Evolutionary conservation across 2,329 filamentous ascomycete genomes (phyloP), one percentile per base, ranked within the genome.

Genomic region (Calonectria ilicicola): DNA sequence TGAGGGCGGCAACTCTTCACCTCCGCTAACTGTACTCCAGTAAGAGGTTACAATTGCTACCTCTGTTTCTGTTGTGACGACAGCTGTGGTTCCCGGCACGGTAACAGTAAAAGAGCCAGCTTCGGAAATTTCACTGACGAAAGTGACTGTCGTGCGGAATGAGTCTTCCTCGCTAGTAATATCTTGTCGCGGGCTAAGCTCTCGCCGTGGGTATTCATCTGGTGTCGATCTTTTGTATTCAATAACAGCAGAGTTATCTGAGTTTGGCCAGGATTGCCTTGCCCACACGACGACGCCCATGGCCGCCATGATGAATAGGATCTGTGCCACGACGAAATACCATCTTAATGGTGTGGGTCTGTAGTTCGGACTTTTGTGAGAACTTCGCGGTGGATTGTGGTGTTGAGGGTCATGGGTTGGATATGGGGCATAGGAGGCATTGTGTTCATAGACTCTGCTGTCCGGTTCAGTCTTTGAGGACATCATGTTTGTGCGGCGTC

Each of bases 231-330:
- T 73, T 19, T 73, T 78, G 49, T 74, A 19, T 1, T 74, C 65
- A 15, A 80, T 76, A 19, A 66, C 75, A 15, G 76, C 76, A 15
- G 74, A 77, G 7, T 46, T 74, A 17, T 80, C 77, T 1, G 78
- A 79, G 49, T 80, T 42, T 15, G 74, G 77, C 78, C 79, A 78
- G 23, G 69, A 44, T 27, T 74, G 53, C 51, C 73, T 70, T 5
- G 75, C 78, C 74, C 76, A 80, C 7, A 79, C 23, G 9, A 78
- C 72, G 9, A 80, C 64, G 7, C 77, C 78, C 76, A 78, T 76
- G 5, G 68, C 69, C 2, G 42, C 71, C 40, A 76, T 35, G 35
- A 80, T 69, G 42, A 76, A 70, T 5, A 67, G 12, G 17, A 80
- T 73, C n/a, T 75, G 68, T 0, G 60, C 58, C 2, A 77, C 19